Percentiles rank a stretch among this genome's conserved stretches.
These are phyloP conservation scores for Zanthoxylum bungeanum DNA, from an alignment of 345 rosid genomes.

Conservation along the genomic window DNA sequence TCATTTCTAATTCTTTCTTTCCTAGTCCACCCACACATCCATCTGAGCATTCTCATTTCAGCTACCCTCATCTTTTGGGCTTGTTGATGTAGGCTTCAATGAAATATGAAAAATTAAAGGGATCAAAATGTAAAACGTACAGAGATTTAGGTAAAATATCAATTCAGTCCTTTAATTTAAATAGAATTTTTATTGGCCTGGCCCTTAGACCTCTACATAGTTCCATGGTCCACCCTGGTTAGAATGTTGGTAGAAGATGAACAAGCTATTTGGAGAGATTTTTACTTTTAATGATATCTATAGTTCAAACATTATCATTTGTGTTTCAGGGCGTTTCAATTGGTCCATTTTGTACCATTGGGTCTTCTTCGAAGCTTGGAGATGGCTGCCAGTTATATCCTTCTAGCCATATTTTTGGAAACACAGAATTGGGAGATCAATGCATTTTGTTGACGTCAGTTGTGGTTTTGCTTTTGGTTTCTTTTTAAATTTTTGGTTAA, in stretches of 20 bases:
- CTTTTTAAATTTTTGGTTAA: conserved; percentile 7
- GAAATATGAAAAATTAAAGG: no score
- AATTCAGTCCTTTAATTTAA: no score
- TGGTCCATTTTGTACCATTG: conserved; percentile 83
- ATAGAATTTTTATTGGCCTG: no score
- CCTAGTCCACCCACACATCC: no score
- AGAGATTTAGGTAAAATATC: no score
- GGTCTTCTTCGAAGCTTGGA: conserved; percentile 77
- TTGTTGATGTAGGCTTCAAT: no score
- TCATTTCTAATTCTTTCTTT: no score
- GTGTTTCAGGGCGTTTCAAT: conserved; percentile 61
- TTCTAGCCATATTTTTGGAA: conserved; percentile 74
- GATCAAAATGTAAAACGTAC: no score
- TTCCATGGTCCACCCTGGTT: background rate
- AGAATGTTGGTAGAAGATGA: background rate
- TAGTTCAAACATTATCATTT: background rate
- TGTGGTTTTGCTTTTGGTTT: conserved; percentile 2
- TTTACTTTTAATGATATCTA: background rate
- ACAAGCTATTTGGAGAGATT: background rate
- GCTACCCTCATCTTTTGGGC: no score
- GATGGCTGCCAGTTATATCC: conserved; percentile 70
- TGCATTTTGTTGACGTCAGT: conserved; percentile 85
- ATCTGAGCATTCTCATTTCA: no score
- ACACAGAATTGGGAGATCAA: conserved; percentile 64
- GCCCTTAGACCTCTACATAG: no score